Evolutionary conservation across 2,329 filamentous ascomycete species (phyloP), one percentile per base, ranked within the genome.

Genomic region (Penicillium sp.): DNA sequence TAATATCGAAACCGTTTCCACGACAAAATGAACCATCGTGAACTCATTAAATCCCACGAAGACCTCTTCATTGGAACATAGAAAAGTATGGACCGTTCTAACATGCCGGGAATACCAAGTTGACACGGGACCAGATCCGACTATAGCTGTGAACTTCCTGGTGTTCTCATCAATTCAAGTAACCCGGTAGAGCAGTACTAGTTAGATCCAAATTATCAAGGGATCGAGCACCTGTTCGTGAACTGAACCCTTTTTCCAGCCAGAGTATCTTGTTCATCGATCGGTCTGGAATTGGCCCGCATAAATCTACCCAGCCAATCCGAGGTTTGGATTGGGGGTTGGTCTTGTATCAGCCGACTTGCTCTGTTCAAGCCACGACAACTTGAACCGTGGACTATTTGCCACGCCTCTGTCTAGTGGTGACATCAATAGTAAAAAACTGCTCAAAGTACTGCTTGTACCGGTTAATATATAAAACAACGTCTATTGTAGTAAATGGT

Each of bases 231-330:
- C n/a, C n/a, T n/a, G n/a, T n/a, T n/a, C n/a, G n/a, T n/a, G n/a
- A n/a, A n/a, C n/a, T n/a, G n/a, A n/a, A n/a, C n/a, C n/a, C n/a
- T n/a, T n/a, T n/a, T n/a, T n/a, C n/a, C 11, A 18, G 21, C 37
- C 13, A 13, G 21, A 13, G 13, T 33, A 11, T 8, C 3, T 33
- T 8, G 29, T 33, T 33, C 29, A 31, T 37, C 29, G 48, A 51
- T 44, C 48, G 39, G 39, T 29, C 48, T 51, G 48, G 48, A 45
- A 45, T n/a, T n/a, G n/a, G n/a, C n/a, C 42, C 26, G 9, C 24
- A 2, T 43, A 16, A 19, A 28, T 43, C n/a, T 13, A 24, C 40
- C n/a, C 40, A 43, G 24, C 40, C 40, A 43, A 29, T n/a, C 40
- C 37, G 21, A 24, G 9, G 19, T 42, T 28, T 28, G 21, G 11